Percentiles rank a stretch among this genome's conserved stretches.
Conservation (phyloP, 768 basidiomycete species). For the Coprinopsis strossmayeri region DNA sequence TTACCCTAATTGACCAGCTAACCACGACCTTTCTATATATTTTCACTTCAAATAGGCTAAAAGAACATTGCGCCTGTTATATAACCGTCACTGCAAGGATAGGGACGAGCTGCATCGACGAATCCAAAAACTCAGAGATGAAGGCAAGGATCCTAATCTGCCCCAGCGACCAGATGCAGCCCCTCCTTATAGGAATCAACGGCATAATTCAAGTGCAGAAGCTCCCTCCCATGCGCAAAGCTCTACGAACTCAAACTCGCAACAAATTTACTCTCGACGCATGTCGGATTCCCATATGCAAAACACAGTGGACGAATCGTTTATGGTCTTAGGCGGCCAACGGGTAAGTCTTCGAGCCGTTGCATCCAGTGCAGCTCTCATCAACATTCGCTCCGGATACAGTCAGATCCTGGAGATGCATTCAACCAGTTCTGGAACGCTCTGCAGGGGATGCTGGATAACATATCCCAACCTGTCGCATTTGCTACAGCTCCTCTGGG, state of each 20-base stretch:
- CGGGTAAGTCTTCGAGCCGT: constrained; percentile 38
- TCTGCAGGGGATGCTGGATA: constrained; percentile 81
- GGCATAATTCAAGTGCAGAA: constrained; percentile 24
- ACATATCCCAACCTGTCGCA: constrained; percentile 79
- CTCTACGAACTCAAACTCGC: constrained; percentile 27
- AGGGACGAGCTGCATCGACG: constrained; percentile 66
- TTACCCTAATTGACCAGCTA: constrained; percentile 7
- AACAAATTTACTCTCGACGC: constrained; percentile 20
- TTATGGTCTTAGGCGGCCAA: constrained; percentile 78
- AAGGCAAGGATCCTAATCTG: constrained; percentile 69
- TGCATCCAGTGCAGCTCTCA: too few relatives aligned
- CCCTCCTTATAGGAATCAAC: constrained; percentile 21
- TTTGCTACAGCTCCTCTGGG: constrained; percentile 77
- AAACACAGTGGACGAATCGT: constrained; percentile 79
- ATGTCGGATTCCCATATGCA: constrained; percentile 50
- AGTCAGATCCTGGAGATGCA: constrained; percentile 80
- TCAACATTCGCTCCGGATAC: too few relatives aligned
- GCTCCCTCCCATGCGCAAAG: constrained; percentile 28
- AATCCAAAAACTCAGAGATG: constrained; percentile 64
- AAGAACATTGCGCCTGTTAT: constrained; percentile 67
- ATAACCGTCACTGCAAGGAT: constrained; percentile 67
- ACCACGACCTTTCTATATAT: constrained; percentile 4
- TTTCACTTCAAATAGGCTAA: constrained; percentile 48
- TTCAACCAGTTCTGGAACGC: constrained; percentile 89
- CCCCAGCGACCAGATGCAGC: constrained; percentile 52